These are phyloP conservation scores for Gnaphalium uliginosum DNA, from an alignment of 129 eudicot genomes.

Conservation along the genomic window DNA sequence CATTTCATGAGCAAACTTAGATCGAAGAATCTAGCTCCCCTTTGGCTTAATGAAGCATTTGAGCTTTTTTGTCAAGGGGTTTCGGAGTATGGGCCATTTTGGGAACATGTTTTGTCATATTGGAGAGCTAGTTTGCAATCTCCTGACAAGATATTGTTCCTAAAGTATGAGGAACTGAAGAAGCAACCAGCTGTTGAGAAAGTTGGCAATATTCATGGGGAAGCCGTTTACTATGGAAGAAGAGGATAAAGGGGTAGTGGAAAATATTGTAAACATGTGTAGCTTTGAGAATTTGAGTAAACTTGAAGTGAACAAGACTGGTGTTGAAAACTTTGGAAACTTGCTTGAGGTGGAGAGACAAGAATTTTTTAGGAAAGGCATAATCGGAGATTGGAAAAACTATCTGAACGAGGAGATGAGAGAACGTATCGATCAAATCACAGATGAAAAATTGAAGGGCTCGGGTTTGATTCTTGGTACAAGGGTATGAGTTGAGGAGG, in stretches of 20 bases:
- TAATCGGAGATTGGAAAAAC: slow-evolving; percentile 20
- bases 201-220: slow-evolving; percentile 42
- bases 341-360: not conserved
- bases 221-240: slow-evolving; percentile 22
- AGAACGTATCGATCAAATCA: slow-evolving; percentile 16
- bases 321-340: not conserved
- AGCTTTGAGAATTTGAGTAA: slow-evolving; percentile 16
- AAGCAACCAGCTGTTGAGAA: slow-evolving; percentile 25
- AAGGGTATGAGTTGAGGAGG: too few species aligned
- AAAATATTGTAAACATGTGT: slow-evolving; percentile 17
- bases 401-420: slow-evolving; percentile 9
- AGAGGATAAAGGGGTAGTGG: slow-evolving; percentile 18
- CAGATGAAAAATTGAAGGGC: not conserved
- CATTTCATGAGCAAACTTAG: slow-evolving; percentile 8
- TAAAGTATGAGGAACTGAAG: slow-evolving; percentile 51
- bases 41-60: slow-evolving; percentile 23
- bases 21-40: slow-evolving; percentile 2
- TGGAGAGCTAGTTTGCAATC: slow-evolving; percentile 37
- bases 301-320: slow-evolving; percentile 21
- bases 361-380: slow-evolving; percentile 10
- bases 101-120: slow-evolving; percentile 50
- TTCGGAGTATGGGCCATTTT: slow-evolving; percentile 36
- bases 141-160: slow-evolving; percentile 34
- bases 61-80: slow-evolving; percentile 38
- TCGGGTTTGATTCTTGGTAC: slow-evolving; percentile 19